Evolutionary conservation across 352 stramenopile genomes (phyloP).

Genomic region (Pythium aristosporum): DNA sequence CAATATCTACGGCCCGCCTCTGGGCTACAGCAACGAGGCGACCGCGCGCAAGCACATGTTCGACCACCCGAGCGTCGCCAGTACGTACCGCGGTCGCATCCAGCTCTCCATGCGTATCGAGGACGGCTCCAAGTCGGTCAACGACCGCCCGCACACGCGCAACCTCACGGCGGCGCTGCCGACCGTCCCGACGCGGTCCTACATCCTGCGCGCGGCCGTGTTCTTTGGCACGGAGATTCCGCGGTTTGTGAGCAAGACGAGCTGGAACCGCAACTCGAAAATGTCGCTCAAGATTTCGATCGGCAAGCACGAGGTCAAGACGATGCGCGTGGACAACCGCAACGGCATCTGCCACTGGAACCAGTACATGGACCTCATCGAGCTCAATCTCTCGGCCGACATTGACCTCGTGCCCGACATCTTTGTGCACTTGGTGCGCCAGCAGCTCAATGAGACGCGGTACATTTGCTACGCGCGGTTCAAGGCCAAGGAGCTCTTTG

Average conservation of each 20-base stretch:
- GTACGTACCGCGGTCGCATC: slow-evolving; percentile 77
- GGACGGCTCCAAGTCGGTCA: slow-evolving; percentile 62
- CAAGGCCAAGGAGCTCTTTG: slow-evolving; percentile 65
- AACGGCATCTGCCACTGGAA: slow-evolving; percentile 79
- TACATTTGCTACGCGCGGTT: slow-evolving; percentile 85
- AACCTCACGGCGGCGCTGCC: slow-evolving; percentile 48
- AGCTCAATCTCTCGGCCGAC: slow-evolving; percentile 61
- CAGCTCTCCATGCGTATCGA: slow-evolving; percentile 68
- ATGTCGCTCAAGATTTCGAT: slow-evolving; percentile 80
- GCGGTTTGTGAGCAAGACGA: slow-evolving; percentile 63
- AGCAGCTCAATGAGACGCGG: slow-evolving; percentile 53
- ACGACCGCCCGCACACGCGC: slow-evolving; percentile 62
- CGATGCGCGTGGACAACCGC: slow-evolving; percentile 54
- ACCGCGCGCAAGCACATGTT: slow-evolving; percentile 51
- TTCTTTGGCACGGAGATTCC: slow-evolving; percentile 85
- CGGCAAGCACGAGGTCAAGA: slow-evolving; percentile 56
- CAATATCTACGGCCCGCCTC: slow-evolving; percentile 82
- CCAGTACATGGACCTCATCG: slow-evolving; percentile 63
- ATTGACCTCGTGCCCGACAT: slow-evolving; percentile 78
- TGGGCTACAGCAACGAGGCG: slow-evolving; percentile 53
- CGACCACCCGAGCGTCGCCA: slow-evolving; percentile 56
- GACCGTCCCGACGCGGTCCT: slow-evolving; percentile 38
- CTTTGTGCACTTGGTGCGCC: slow-evolving; percentile 69
- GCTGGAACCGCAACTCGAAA: slow-evolving; percentile 65
- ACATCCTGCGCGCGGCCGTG: slow-evolving; percentile 58